Evolutionary conservation across 108 stramenopile species (phyloP).

Genomic region (Skeletonema menzelii): DNA sequence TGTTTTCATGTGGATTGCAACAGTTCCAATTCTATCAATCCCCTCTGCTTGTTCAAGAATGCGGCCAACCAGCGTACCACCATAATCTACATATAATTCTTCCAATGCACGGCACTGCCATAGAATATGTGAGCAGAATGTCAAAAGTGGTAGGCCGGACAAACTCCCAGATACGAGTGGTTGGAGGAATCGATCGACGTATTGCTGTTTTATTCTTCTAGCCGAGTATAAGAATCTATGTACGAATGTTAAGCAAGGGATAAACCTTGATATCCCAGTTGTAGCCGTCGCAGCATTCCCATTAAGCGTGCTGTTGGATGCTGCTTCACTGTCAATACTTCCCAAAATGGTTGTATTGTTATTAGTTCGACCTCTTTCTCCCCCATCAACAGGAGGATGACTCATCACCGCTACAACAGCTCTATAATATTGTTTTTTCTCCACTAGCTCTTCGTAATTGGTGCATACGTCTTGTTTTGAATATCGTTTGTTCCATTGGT

Average conservation of each 20-base stretch:
- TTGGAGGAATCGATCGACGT: conserved; percentile 17
- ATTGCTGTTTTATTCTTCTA: not conserved
- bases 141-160: conserved; percentile 55
- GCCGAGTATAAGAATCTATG: not conserved
- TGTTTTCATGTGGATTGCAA: conserved; percentile 5
- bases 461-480: conserved; percentile 40
- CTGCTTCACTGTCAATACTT: not conserved
- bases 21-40: conserved; percentile 6
- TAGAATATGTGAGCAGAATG: conserved; percentile 55
- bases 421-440: conserved; percentile 46
- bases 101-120: conserved; percentile 72
- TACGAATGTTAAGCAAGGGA: not conserved
- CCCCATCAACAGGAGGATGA: conserved; percentile 51
- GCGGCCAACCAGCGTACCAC: conserved; percentile 22
- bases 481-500: conserved; percentile 48
- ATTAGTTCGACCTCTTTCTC: conserved; percentile 9
- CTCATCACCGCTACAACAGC: conserved; percentile 40
- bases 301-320: not conserved
- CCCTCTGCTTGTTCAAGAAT: not conserved
- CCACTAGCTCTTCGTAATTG: conserved; percentile 48
- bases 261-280: not conserved
- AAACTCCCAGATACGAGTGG: conserved; percentile 40
- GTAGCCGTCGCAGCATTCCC: not conserved
- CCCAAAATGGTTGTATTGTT: not conserved
- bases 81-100: conserved; percentile 32